Percentiles rank a stretch among this genome's conserved stretches.
phyloP scores from a whole-genome alignment of 2,329 filamentous ascomycete species.

The Lachnellula cervina region DNA sequence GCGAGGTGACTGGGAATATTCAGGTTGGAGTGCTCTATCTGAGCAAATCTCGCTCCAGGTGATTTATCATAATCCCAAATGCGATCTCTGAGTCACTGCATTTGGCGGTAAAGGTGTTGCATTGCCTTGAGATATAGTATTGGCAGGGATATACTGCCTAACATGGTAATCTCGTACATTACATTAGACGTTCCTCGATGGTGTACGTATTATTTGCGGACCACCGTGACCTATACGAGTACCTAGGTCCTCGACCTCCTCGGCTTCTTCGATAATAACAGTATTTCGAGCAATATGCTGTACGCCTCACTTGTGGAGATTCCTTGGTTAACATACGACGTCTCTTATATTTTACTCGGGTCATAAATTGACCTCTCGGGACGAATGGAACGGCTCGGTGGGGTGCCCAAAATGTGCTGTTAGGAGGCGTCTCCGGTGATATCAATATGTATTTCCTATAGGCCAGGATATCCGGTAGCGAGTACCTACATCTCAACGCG shows the following conservation, averaged over 20 bases:
- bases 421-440: neutral
- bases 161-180: neutral
- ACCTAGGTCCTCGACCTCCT: neutral
- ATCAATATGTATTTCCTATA: neutral
- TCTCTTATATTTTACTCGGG: neutral
- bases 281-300: neutral
- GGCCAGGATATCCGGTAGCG: neutral
- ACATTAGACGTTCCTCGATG: neutral
- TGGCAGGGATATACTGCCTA: constrained; percentile 1
- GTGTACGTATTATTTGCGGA: neutral
- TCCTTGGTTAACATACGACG: constrained; percentile 1
- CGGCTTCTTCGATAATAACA: neutral
- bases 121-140: neutral
- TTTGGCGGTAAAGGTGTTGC: constrained; percentile 1
- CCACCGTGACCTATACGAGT: too few relatives aligned
- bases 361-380: neutral
- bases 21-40: too few relatives aligned
- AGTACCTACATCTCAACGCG: neutral
- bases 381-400: constrained; percentile 5
- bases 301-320: constrained; percentile 7
- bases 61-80: constrained; percentile 6
- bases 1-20: neutral
- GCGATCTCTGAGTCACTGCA: constrained; percentile 17
- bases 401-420: neutral
- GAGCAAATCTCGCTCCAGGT: neutral